A percentile compares a stretch with the other conserved stretches of the same genome.
phyloP scores from a whole-genome alignment of 1,284 basidiomycete genomes.

The Ustilago shanxiensis region DNA sequence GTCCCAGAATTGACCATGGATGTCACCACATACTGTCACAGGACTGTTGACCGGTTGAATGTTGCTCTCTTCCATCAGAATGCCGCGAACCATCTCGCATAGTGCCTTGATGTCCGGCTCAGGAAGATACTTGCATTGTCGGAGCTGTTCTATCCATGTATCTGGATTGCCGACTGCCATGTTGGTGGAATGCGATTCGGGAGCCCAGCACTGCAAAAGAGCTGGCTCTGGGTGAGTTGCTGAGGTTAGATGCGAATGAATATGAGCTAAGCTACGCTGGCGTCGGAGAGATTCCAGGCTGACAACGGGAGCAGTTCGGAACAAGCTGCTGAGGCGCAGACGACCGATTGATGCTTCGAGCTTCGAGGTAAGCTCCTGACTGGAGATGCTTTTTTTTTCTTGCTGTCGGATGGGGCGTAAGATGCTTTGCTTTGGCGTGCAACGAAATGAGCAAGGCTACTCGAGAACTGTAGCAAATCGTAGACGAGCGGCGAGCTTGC shows the following conservation, averaged over 20 bases:
- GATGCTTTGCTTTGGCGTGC: no score
- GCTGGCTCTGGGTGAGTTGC: not conserved
- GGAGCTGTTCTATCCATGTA: constrained; percentile 75
- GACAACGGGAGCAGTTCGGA: no score
- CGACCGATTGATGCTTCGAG: no score
- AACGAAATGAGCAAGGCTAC: no score
- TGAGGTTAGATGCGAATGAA: not conserved
- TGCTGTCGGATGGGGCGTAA: no score
- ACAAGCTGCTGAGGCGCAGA: no score
- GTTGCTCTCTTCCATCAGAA: constrained; percentile 93
- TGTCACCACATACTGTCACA: constrained; percentile 92
- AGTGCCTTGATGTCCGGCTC: constrained; percentile 91
- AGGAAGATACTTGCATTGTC: constrained; percentile 85
- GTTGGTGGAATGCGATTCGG: not conserved
- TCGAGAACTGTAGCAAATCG: no score
- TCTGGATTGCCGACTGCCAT: constrained; percentile 62
- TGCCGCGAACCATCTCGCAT: constrained; percentile 84
- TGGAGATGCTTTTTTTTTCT: no score
- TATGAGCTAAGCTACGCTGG: no score
- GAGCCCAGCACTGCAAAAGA: constrained; percentile 1
- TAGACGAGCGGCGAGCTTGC: not conserved
- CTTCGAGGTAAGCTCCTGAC: no score
- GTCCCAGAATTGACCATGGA: constrained; percentile 97
- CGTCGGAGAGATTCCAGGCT: no score
- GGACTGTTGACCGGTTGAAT: constrained; percentile 92